Conservation (phyloP, 441 rosid species). For the Eutrema salsugineum region DNA sequence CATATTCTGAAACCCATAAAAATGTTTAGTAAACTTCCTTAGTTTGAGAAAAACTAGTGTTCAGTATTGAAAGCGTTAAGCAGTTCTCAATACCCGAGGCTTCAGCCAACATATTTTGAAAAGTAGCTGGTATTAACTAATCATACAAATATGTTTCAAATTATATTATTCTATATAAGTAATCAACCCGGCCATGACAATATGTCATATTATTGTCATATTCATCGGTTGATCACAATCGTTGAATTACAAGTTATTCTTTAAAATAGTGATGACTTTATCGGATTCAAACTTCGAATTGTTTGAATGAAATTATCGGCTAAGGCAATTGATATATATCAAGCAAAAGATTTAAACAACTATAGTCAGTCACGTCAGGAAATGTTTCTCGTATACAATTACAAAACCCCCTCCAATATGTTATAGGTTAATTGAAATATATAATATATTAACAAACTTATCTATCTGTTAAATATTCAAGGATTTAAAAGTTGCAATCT, state of each 20-base stretch:
- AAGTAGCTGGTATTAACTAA: not conserved
- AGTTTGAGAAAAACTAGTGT: not conserved
- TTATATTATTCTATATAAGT: not conserved
- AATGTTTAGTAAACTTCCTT: not conserved
- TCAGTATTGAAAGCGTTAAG: not conserved
- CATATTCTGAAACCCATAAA: not conserved
- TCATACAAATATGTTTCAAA: not conserved
- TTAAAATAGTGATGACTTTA: not conserved
- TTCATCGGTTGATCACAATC: not conserved
- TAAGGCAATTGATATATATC: not conserved
- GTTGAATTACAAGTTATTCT: not conserved
- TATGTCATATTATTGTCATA: no score
- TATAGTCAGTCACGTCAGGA: not conserved
- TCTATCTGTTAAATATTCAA: not conserved
- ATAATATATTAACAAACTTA: not conserved
- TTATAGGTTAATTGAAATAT: not conserved
- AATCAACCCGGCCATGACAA: not conserved
- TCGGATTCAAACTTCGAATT: not conserved
- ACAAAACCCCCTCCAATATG: not conserved
- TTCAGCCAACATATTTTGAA: not conserved
- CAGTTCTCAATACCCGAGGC: not conserved
- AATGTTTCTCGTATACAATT: conserved; percentile 5
- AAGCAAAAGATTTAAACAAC: not conserved
- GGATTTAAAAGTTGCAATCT: not conserved
- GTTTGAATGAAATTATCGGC: not conserved